A percentile compares a stretch with the other conserved stretches of the same genome.
These are phyloP conservation scores for Saccharomyces hybrid DNA, from an alignment of 1,139 yeast species.

Conservation along the genomic window DNA sequence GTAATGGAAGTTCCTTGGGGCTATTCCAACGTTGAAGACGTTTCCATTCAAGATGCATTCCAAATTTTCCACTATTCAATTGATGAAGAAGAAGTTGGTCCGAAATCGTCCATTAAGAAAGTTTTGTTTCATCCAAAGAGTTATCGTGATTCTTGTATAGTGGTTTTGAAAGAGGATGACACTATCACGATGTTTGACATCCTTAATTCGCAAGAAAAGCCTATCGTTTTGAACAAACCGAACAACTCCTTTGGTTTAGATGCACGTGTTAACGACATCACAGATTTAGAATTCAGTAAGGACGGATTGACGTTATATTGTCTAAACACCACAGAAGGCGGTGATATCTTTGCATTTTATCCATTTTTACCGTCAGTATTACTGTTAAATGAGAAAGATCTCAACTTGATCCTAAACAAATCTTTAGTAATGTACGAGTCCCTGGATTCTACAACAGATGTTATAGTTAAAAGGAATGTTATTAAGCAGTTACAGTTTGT, in stretches of 20 bases:
- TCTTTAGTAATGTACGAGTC: slow-evolving; percentile 33
- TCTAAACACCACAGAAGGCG: slow-evolving; percentile 38
- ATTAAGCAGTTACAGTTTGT: slow-evolving; percentile 30
- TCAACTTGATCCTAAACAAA: slow-evolving; percentile 38
- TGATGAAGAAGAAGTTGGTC: slow-evolving; percentile 2
- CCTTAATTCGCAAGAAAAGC: slow-evolving; percentile 19
- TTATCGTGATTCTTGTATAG: slow-evolving; percentile 36
- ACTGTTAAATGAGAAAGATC: slow-evolving; percentile 32
- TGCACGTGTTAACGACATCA: slow-evolving; percentile 21
- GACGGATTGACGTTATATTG: slow-evolving; percentile 41
- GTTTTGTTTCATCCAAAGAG: slow-evolving; percentile 42
- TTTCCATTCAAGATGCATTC: slow-evolving; percentile 17
- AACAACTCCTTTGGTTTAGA: slow-evolving; percentile 26
- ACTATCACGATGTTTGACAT: slow-evolving; percentile 34
- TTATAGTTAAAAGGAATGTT: slow-evolving; percentile 18
- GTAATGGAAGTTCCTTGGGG: slow-evolving; percentile 30
- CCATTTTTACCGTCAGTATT: slow-evolving; percentile 47
- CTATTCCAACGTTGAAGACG: slow-evolving; percentile 9
- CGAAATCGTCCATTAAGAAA: slow-evolving; percentile 19
- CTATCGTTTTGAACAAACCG: slow-evolving; percentile 19
- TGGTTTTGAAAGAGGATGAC: slow-evolving; percentile 35
- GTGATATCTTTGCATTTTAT: slow-evolving; percentile 47
- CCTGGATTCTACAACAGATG: slow-evolving; percentile 12
- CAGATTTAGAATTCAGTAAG: slow-evolving; percentile 42
- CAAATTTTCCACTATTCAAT: slow-evolving; percentile 12